Evolutionary conservation across 169 alveolate genomes (phyloP), one percentile per base, ranked within the genome.

Genomic region (Plasmodium gonderi): DNA sequence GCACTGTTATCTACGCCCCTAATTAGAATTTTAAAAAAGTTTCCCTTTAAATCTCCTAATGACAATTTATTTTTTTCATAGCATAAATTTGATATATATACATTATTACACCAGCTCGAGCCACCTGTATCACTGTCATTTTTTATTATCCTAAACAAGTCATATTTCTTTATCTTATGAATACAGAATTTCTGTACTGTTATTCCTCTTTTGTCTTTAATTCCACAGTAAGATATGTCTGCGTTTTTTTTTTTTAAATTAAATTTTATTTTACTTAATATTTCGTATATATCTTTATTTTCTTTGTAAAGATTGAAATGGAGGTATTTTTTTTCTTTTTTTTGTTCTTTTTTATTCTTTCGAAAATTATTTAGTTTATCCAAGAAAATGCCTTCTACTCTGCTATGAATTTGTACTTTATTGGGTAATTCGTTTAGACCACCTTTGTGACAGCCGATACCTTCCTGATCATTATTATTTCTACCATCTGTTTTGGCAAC

Each of bases 141-240:
- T 26, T 64, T 82, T 29, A 97, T 76, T 31, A 96, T 68, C 31
- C 96, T 95, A 40, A 23, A 87, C 68, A 87, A 42, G 49, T 95
- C 92, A 33, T 98, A 95, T 80, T 96, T 91, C 87, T 91, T 94
- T 26, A 92, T 81, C 42, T 95, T 91, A n/a, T 93, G 80, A 7
- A 95, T 94, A 45, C 96, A 95, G 68, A 95, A 91, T 26, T 92
- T 75, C 79, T 98, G 99, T 14, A 97, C 95, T n/a, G 99, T 98
- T 14, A 98, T 96, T 3, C 98, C 99, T 69, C 99, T 92, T 83
- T 97, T 97, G 91, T 98, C 99, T 89, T 98, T 98, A 90, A 97
- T 97, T 60, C 99, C 99, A 3, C 98, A 98, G 45, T 98, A 92
- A 51, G 96, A 97, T 78, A 97, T 94, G 47, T 95, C 96, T 51